Base-by-base conservation (phyloP, 768 basidiomycete species). In the Russula brevipes region DNA sequence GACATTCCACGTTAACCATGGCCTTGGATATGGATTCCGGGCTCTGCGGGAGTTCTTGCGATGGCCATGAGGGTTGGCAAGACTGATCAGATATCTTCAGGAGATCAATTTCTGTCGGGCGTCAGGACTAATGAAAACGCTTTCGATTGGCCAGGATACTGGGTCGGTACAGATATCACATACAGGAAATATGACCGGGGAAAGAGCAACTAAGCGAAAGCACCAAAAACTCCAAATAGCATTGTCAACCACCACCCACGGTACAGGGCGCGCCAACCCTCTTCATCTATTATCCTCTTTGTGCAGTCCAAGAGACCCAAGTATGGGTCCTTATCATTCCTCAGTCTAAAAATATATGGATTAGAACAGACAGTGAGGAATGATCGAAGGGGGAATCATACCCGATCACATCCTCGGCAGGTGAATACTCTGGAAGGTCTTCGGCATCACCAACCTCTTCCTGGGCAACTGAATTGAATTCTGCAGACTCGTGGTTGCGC, bases 191-290 rank as follows among this genome's bases (percentile, higher is more conserved):
- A 33, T 30, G n/a, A 36, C 41, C 60, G 16, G 38, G 16, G 8
- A 44, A 50, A 44, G 16, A 10, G n/a, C 12, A 42, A n/a, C 66
- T 68, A 75, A 38, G 78, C 73, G 31, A 77, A 72, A 54, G 84
- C 82, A 65, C 82, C 86, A 54, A 71, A 76, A 39, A 87, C 72
- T 45, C 82, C 82, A 35, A 83, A 86, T 45, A 90, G 67, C 72
- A 88, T 76, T 4, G 88, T 90, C 54, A 91, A 70, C 91, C 91
- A 93, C 90, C 90, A 93, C 5, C 86, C 91, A 39, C 91, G 85
- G 71, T 89, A 91, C 58, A 94, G 72, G 0, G 88, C 80, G 67
- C 73, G 71, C 76, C 81, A 81, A 1, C 92, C 92, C 72, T 94
- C 92, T 73, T 94, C 91, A 39, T 87, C 80, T 12, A 88, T 71